Evolutionary conservation across 768 basidiomycete species (phyloP).

Genomic region (Russula sp.): DNA sequence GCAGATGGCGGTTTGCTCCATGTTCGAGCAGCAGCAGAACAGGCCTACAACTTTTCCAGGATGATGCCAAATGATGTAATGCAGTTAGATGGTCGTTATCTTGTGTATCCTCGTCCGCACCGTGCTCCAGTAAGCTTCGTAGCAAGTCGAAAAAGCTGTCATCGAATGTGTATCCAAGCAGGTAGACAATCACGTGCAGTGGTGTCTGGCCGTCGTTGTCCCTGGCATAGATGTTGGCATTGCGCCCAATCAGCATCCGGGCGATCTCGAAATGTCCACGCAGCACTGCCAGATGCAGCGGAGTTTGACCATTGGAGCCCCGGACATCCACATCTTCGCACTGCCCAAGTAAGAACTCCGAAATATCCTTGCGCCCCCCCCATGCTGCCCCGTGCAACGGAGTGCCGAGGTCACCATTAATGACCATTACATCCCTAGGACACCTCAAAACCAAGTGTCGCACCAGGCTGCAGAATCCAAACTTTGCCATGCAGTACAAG

Average conservation of each 20-base stretch:
- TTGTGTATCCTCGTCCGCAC: background rate
- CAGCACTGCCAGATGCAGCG: background rate
- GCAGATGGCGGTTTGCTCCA: background rate
- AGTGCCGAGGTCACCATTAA: too few species aligned
- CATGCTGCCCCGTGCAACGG: too few species aligned
- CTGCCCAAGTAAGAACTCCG: background rate
- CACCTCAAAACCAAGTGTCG: too few species aligned
- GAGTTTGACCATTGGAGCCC: background rate
- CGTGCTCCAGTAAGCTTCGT: background rate
- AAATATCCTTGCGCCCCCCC: too few species aligned
- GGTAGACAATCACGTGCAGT: background rate
- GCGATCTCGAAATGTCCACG: background rate
- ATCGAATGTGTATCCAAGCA: background rate
- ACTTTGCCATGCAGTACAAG: too few species aligned
- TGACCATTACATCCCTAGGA: too few species aligned
- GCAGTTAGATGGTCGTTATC: background rate
- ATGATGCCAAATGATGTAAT: background rate
- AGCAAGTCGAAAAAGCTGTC: background rate
- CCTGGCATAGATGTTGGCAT: background rate
- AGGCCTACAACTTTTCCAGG: background rate
- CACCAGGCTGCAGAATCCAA: too few species aligned
- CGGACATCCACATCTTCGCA: background rate
- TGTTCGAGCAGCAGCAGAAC: background rate
- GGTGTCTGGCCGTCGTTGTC: background rate
- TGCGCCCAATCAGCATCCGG: background rate